Evolutionary conservation across 805 yeast genomes (phyloP).

Genomic region (Blastobotrys parvus): DNA sequence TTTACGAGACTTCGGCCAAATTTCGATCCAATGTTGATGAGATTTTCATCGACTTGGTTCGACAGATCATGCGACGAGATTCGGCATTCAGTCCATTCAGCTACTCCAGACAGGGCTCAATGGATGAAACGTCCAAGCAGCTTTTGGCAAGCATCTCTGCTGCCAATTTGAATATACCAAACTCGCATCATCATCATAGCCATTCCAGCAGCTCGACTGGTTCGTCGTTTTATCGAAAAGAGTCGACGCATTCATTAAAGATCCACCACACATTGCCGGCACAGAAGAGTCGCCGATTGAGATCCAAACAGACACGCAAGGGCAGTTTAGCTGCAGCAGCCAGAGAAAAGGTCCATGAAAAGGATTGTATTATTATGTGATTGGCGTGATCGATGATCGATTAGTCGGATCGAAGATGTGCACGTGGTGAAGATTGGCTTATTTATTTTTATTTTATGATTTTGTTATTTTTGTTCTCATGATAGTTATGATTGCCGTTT

Average conservation of each 20-base stretch:
- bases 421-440: no score
- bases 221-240: no score
- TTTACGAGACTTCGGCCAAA: slow-evolving; percentile 92
- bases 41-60: slow-evolving; percentile 78
- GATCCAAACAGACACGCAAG: not conserved
- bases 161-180: not conserved
- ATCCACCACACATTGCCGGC: slow-evolving; percentile 1
- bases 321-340: not conserved
- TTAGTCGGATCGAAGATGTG: not conserved
- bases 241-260: not conserved
- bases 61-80: slow-evolving; percentile 80
- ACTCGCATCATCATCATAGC: not conserved
- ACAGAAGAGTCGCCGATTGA: not conserved
- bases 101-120: not conserved
- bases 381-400: not conserved
- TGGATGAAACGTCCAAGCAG: not conserved
- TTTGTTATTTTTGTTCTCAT: not conserved
- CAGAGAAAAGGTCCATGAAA: slow-evolving; percentile 1
- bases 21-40: slow-evolving; percentile 83
- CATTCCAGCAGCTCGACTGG: not conserved
- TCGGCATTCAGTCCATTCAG: slow-evolving; percentile 13
- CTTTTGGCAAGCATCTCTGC: not conserved
- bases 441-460: not conserved
- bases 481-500: not conserved
- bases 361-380: slow-evolving; percentile 21